Evolutionary conservation across 768 basidiomycete species (phyloP).

Genomic region (Lactifluus echinatus): DNA sequence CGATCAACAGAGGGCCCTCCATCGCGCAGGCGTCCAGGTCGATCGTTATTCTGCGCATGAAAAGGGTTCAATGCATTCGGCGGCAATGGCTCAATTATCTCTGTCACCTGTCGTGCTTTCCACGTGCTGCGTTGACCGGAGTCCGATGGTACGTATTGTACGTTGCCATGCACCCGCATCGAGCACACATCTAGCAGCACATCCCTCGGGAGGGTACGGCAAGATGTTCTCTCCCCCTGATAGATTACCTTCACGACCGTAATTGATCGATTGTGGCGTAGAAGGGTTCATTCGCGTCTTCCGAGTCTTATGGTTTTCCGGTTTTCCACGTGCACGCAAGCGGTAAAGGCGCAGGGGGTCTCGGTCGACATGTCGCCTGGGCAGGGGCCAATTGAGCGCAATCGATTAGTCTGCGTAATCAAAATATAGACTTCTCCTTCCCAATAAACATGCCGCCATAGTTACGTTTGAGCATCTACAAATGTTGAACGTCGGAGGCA

Average conservation of each 20-base stretch:
- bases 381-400: neutral
- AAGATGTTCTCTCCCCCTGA: neutral
- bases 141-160: neutral
- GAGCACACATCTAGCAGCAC: neutral
- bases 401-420: neutral
- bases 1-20: constrained; percentile 4
- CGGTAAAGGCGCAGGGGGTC: neutral
- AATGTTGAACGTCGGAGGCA: constrained; percentile 1
- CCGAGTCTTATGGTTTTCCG: neutral
- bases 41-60: neutral
- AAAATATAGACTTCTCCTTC: constrained; percentile 6
- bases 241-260: neutral
- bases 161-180: neutral
- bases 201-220: neutral
- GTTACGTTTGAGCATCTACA: constrained; percentile 1
- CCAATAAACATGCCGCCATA: constrained; percentile 2
- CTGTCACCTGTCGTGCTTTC: neutral
- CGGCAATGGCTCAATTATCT: neutral
- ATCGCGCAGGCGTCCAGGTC: neutral
- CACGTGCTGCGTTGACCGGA: neutral
- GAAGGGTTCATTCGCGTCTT: neutral
- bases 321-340: neutral
- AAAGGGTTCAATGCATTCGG: neutral
- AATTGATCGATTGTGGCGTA: constrained; percentile 17
- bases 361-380: neutral